Base-by-base conservation (phyloP, 345 rosid genomes). In the Salix suchowensis region DNA sequence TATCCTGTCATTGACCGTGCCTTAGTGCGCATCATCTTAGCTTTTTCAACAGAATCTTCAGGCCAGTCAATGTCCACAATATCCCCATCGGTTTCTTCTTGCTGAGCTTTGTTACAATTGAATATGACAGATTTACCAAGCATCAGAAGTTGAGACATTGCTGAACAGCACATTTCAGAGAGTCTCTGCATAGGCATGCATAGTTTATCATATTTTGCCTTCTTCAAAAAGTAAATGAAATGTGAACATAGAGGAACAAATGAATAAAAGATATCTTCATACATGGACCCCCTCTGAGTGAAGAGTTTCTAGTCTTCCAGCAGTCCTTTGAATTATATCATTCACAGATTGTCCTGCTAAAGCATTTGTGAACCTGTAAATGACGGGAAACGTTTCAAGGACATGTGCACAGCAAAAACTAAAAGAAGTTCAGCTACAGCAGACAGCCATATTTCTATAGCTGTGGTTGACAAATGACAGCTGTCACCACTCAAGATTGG, bases 231-330 rank as follows among this genome's bases (percentile, higher is more conserved):
- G 26, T 6, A 70, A 21, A 46, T 58, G 11, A 26, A 15, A 40
- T 13, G 28, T 30, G n/a, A 60, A 44, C 21, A 28, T 37, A 2
- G 16, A 30, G 48, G 15, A 71, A 34, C 50, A 82, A 1, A 66
- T 4, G 2, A 39, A 60, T 26, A 79, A 62, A 26, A 28, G 64
- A 75, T 78, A 75, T 83, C 46, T 4, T 50, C 92, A 66, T 88
- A 96, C 99, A 85, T 96, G 99, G 86, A 93, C 89, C 62, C 99
- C 98, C 83, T 96, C 98, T 11, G 99, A 92, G 84, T 96, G 99
- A 76, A 93, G 91, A 62, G 94, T 85, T 80, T 96, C 99, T 40
- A 92, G 88, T 79, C 99, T 89, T 85, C 95, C 89, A 72, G 88
- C 79, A 11, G 99, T 94, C 74, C 93, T 88, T 81, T 92, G 97